A percentile compares a stretch with the other conserved stretches of the same genome.
These are phyloP conservation scores for Xylaria arbuscula DNA, from an alignment of 2,329 filamentous ascomycete genomes.

Conservation along the genomic window DNA sequence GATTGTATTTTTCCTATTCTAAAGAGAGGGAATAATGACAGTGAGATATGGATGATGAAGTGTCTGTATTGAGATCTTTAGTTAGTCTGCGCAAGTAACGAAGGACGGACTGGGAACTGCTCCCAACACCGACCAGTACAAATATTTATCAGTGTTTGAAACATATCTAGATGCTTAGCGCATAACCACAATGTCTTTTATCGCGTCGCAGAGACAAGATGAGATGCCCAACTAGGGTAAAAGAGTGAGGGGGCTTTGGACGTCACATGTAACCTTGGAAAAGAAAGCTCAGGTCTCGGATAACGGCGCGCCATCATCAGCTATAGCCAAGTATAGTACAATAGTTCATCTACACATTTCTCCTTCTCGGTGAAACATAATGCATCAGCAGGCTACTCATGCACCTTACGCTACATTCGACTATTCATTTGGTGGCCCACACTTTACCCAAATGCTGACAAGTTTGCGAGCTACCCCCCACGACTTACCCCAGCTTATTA, in stretches of 20 bases:
- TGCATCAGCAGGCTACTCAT: neutral
- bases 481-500: neutral
- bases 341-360: neutral
- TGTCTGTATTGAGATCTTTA: neutral
- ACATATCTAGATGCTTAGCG: conserved; percentile 3
- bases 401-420: neutral
- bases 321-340: neutral
- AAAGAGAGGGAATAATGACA: neutral
- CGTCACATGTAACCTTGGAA: neutral
- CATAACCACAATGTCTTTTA: neutral
- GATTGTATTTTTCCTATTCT: neutral
- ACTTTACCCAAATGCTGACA: conserved; percentile 23
- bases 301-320: neutral
- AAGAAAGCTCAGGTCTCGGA: neutral
- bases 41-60: neutral
- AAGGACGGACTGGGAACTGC: neutral
- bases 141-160: neutral
- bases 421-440: conserved; percentile 4
- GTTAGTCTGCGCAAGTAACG: neutral
- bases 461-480: conserved; percentile 25
- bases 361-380: neutral
- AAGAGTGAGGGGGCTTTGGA: neutral
- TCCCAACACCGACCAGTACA: neutral
- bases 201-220: neutral
- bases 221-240: neutral